Percentiles rank a stretch among this genome's conserved stretches.
Conservation (phyloP, 495 filamentous ascomycete genomes). For the Lasiosphaeria miniovina region DNA sequence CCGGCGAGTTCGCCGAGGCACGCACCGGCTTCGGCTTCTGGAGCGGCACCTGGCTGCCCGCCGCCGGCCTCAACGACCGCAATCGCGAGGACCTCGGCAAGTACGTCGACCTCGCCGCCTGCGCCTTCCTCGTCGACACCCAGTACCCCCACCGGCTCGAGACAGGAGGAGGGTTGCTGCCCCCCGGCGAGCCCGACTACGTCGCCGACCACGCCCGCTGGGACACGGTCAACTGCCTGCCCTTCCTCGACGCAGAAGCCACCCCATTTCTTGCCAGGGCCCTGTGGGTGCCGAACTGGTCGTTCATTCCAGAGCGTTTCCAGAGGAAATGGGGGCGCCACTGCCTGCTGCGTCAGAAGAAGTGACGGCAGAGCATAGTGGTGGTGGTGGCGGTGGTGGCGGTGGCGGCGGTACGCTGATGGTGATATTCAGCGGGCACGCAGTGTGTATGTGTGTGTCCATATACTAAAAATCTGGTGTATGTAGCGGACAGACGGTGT, state of each 20-base stretch:
- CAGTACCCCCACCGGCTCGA: slow-evolving; percentile 62
- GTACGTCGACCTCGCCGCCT: slow-evolving; percentile 74
- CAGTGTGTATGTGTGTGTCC: too few relatives aligned
- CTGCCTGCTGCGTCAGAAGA: slow-evolving; percentile 66
- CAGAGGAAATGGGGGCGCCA: slow-evolving; percentile 77
- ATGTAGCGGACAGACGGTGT: too few relatives aligned
- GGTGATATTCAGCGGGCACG: too few relatives aligned
- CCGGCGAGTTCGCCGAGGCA: slow-evolving; percentile 82
- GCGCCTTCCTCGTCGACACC: slow-evolving; percentile 85
- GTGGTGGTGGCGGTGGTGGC: too few relatives aligned
- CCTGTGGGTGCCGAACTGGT: slow-evolving; percentile 77
- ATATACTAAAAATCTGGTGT: too few relatives aligned
- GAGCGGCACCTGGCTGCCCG: slow-evolving; percentile 74
- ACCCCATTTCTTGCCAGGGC: slow-evolving; percentile 74
- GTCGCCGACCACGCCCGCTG: slow-evolving; percentile 64
- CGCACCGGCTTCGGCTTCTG: slow-evolving; percentile 58
- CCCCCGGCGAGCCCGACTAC: slow-evolving; percentile 71
- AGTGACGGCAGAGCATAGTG: slow-evolving; percentile 7
- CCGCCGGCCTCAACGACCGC: slow-evolving; percentile 85
- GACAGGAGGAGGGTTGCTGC: slow-evolving; percentile 24
- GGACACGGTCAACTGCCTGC: slow-evolving; percentile 68
- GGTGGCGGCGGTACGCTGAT: too few relatives aligned
- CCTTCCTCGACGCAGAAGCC: slow-evolving; percentile 74
- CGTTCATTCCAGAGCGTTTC: slow-evolving; percentile 64
- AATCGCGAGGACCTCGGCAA: slow-evolving; percentile 86